phyloP scores from a whole-genome alignment of 306 rosid species.

The Amphicarpaea edgeworthii region DNA sequence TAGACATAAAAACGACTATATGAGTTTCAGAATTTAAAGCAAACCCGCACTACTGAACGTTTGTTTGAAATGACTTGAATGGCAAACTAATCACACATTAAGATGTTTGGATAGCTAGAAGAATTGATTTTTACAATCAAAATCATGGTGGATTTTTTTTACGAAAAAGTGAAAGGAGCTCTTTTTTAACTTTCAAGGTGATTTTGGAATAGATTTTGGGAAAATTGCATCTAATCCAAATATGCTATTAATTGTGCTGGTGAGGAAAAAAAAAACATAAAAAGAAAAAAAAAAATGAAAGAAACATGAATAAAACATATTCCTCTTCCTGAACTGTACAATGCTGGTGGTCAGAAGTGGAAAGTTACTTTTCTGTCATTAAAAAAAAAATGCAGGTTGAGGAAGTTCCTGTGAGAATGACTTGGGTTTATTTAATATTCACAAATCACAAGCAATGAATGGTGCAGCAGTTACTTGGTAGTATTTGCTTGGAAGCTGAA shows the following conservation, averaged over 20 bases:
- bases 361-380: slow-evolving; percentile 48
- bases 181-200: too few relatives aligned
- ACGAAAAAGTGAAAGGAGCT: too few relatives aligned
- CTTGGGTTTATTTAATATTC: slow-evolving; percentile 42
- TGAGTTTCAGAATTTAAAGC: too few relatives aligned
- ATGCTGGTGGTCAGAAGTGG: slow-evolving; percentile 61
- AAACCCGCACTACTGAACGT: too few relatives aligned
- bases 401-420: slow-evolving; percentile 62
- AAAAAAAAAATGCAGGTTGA: slow-evolving; percentile 54
- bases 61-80: too few relatives aligned
- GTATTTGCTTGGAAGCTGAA: slow-evolving; percentile 53
- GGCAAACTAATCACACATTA: too few relatives aligned
- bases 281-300: slow-evolving; percentile 51
- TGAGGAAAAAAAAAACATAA: background rate
- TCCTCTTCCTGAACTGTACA: slow-evolving; percentile 60
- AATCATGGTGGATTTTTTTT: too few relatives aligned
- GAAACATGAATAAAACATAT: slow-evolving; percentile 52
- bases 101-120: too few relatives aligned
- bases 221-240: too few relatives aligned
- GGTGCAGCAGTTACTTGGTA: slow-evolving; percentile 49
- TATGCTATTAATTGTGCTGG: background rate
- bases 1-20: too few relatives aligned
- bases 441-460: slow-evolving; percentile 36
- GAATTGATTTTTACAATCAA: too few relatives aligned
- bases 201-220: too few relatives aligned